These are phyloP conservation scores for Lachancea nothofagi DNA, from an alignment of 805 yeast species.

Conservation along the genomic window DNA sequence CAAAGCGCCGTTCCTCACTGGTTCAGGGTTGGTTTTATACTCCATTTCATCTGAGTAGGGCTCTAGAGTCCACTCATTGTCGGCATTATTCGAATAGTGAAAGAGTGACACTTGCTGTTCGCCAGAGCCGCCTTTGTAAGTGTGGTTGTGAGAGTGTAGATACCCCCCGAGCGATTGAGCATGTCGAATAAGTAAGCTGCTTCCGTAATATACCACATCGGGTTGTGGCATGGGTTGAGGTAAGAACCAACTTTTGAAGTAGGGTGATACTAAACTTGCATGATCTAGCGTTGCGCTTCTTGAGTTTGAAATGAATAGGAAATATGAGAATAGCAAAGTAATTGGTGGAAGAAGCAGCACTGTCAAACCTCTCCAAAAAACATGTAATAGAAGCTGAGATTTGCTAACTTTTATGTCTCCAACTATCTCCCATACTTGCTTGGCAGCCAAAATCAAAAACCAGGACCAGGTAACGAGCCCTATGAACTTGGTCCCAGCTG, in stretches of 20 bases:
- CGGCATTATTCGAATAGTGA: slow-evolving; percentile 49
- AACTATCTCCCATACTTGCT: slow-evolving; percentile 58
- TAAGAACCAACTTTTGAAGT: slow-evolving; percentile 56
- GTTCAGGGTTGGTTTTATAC: slow-evolving; percentile 26
- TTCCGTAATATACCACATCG: slow-evolving; percentile 67
- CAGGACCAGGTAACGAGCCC: slow-evolving; percentile 66
- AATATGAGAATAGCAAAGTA: slow-evolving; percentile 60
- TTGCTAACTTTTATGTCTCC: slow-evolving; percentile 59
- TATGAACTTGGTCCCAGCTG: slow-evolving; percentile 61
- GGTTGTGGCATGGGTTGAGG: slow-evolving; percentile 40
- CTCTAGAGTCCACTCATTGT: slow-evolving; percentile 75
- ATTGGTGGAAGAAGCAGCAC: slow-evolving; percentile 50
- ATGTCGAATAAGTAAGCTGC: slow-evolving; percentile 69
- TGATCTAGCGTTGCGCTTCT: slow-evolving; percentile 12
- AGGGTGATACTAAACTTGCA: slow-evolving; percentile 46
- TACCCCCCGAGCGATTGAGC: slow-evolving; percentile 64
- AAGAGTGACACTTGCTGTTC: slow-evolving; percentile 79
- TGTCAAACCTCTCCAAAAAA: slow-evolving; percentile 36
- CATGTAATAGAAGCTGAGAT: slow-evolving; percentile 36
- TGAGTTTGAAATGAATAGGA: slow-evolving; percentile 32
- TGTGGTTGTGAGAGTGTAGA: slow-evolving; percentile 67
- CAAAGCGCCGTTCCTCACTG: slow-evolving; percentile 48
- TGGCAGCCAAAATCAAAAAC: slow-evolving; percentile 45
- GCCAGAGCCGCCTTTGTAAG: slow-evolving; percentile 59
- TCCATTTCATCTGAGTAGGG: slow-evolving; percentile 23